Percentiles rank a stretch among this genome's conserved stretches.
These are phyloP conservation scores for Russula emetica DNA, from an alignment of 768 basidiomycete genomes.

Conservation along the genomic window DNA sequence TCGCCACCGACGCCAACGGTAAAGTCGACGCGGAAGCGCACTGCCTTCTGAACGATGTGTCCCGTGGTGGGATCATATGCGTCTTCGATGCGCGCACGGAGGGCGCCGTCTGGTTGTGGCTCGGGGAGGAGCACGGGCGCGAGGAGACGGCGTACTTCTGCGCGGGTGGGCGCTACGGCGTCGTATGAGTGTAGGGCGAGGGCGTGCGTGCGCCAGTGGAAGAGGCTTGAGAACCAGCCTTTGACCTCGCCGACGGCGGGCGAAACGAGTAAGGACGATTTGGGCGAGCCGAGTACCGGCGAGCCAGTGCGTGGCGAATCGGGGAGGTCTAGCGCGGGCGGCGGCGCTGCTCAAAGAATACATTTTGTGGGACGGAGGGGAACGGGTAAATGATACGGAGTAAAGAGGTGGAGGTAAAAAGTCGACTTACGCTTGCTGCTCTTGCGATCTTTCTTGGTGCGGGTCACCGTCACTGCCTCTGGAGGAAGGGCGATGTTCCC, in stretches of 20 bases:
- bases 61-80: conserved; percentile 39
- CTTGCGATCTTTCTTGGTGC: conserved; percentile 50
- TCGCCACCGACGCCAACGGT: conserved; percentile 31
- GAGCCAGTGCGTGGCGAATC: conserved; percentile 46
- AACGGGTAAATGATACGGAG: background rate
- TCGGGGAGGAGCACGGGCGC: conserved; percentile 60
- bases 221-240: conserved; percentile 93
- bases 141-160: conserved; percentile 59
- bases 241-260: conserved; percentile 82
- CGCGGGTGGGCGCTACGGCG: conserved; percentile 56
- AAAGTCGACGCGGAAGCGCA: conserved; percentile 84
- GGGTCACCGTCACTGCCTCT: conserved; percentile 40
- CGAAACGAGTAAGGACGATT: conserved; percentile 44
- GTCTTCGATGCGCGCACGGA: conserved; percentile 54
- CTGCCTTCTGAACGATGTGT: conserved; percentile 59
- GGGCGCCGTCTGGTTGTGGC: conserved; percentile 48
- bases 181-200: conserved; percentile 54
- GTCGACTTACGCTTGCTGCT: conserved; percentile 47
- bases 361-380: background rate
- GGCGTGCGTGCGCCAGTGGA: conserved; percentile 78
- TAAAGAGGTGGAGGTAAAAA: background rate
- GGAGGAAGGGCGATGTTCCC: conserved; percentile 44
- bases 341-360: conserved; percentile 8
- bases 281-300: conserved; percentile 43
- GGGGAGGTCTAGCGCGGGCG: conserved; percentile 44